phyloP scores from a whole-genome alignment of 23 red algal genomes.

The Agarophyton chilense region DNA sequence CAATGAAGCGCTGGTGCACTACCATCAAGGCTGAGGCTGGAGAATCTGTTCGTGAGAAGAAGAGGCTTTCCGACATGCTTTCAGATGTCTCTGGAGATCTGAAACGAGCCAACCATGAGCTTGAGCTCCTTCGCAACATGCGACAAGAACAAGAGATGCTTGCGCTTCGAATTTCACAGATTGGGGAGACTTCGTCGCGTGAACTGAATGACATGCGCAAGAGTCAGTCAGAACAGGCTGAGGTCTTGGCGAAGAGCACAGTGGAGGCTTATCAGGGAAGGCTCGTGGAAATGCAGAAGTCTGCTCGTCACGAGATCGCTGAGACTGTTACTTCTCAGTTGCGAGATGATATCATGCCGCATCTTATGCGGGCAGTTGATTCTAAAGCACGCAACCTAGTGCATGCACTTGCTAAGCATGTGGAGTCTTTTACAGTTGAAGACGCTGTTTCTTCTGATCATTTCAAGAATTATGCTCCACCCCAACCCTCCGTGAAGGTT shows the following conservation, averaged over 20 bases:
- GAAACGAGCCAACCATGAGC: slow-evolving; percentile 59
- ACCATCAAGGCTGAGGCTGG: slow-evolving; percentile 47
- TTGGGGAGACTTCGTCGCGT: slow-evolving; percentile 44
- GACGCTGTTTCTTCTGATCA: background rate
- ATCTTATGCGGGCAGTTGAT: slow-evolving; percentile 46
- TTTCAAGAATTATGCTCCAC: background rate
- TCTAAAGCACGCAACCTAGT: slow-evolving; percentile 37
- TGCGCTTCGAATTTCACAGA: slow-evolving; percentile 29
- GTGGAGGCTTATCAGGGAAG: slow-evolving; percentile 45
- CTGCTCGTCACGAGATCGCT: slow-evolving; percentile 46
- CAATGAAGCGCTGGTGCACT: slow-evolving; percentile 34
- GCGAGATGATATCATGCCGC: slow-evolving; percentile 62
- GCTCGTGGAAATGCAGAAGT: slow-evolving; percentile 19
- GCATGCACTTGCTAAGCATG: slow-evolving; percentile 50
- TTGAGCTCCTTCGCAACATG: slow-evolving; percentile 49
- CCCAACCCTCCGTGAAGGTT: background rate
- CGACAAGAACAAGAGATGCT: slow-evolving; percentile 57
- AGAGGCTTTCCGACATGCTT: slow-evolving; percentile 61
- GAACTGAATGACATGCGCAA: slow-evolving; percentile 44
- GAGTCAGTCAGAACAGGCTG: slow-evolving; percentile 55
- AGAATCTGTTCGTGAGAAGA: slow-evolving; percentile 56
- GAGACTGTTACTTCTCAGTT: slow-evolving; percentile 39
- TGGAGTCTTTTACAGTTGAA: slow-evolving; percentile 59
- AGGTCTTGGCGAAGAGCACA: slow-evolving; percentile 51
- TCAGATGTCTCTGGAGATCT: slow-evolving; percentile 49